These are phyloP conservation scores for Cladosporium colombiae DNA, from an alignment of 2,329 filamentous ascomycete species.

Conservation along the genomic window DNA sequence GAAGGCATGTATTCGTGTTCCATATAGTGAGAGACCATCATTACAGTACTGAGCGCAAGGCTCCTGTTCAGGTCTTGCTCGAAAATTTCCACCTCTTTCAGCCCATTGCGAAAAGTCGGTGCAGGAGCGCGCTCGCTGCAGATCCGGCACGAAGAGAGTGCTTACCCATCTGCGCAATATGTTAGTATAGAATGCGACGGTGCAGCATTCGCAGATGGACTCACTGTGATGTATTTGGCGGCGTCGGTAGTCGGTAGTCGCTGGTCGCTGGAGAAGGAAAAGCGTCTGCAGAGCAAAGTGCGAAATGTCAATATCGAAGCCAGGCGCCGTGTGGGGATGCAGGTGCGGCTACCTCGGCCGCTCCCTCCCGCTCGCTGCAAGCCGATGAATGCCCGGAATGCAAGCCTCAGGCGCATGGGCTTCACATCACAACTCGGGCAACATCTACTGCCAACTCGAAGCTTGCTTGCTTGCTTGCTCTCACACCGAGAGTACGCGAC, in stretches of 20 bases:
- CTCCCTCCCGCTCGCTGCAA: not conserved
- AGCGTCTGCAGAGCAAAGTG: conserved; percentile 15
- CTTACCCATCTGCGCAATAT: conserved; percentile 62
- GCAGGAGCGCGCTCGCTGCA: conserved; percentile 22
- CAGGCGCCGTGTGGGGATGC: conserved; percentile 21
- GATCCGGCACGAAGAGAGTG: conserved; percentile 27
- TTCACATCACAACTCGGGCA: not conserved
- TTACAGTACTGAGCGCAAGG: conserved; percentile 4
- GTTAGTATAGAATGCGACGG: conserved; percentile 31
- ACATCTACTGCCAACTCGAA: not conserved
- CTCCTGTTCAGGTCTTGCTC: conserved; percentile 20
- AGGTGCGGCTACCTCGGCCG: conserved; percentile 13
- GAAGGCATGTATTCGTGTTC: conserved; percentile 9
- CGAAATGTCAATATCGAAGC: conserved; percentile 18
- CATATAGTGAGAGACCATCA: conserved; percentile 13
- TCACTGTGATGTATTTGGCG: conserved; percentile 30
- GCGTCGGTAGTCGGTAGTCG: conserved; percentile 16
- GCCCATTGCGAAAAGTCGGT: conserved; percentile 26
- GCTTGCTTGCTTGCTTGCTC: not conserved
- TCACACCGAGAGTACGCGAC: not conserved
- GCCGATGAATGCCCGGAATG: conserved; percentile 6
- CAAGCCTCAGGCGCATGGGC: conserved; percentile 9
- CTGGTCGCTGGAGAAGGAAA: conserved; percentile 24
- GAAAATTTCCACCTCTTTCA: conserved; percentile 31
- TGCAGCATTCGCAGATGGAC: conserved; percentile 19